phyloP scores from a whole-genome alignment of 164 flowering plant genomes.

The Tetrastigma voinierianum region DNA sequence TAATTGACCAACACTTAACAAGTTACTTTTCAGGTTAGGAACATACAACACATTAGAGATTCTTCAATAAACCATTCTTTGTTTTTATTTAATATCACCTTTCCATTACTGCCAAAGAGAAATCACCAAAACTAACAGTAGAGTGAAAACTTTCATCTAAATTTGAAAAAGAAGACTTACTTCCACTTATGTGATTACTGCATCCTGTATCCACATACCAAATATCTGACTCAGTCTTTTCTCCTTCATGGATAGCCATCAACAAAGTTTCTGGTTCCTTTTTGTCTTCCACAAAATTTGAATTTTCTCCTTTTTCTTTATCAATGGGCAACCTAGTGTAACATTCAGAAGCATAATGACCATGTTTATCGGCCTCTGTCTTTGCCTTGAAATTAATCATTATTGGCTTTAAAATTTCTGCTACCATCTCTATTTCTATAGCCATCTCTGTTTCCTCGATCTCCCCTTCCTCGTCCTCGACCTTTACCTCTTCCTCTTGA shows the following conservation, averaged over 20 bases:
- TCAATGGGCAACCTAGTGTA: constrained; percentile 6
- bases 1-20: not conserved
- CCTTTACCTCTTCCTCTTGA: constrained; percentile 12
- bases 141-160: constrained; percentile 11
- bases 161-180: constrained; percentile 16
- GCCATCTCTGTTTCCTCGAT: constrained; percentile 7
- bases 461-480: constrained; percentile 16
- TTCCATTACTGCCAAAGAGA: constrained; percentile 1
- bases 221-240: not conserved
- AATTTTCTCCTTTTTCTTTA: constrained; percentile 8
- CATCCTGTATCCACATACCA: constrained; percentile 18
- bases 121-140: not conserved
- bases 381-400: constrained; percentile 13
- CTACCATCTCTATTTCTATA: constrained; percentile 7
- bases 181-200: not conserved
- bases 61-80: constrained; percentile 7
- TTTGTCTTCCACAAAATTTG: constrained; percentile 9
- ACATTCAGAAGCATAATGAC: not conserved
- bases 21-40: constrained; percentile 5
- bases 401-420: constrained; percentile 7
- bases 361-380: constrained; percentile 5
- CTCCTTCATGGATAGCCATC: constrained; percentile 4
- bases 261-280: constrained; percentile 13
- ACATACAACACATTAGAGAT: constrained; percentile 3
- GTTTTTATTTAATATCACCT: constrained; percentile 12